Base-by-base conservation (phyloP, 192 early-diverging fungal genomes). In the Linderina pennispora region DNA sequence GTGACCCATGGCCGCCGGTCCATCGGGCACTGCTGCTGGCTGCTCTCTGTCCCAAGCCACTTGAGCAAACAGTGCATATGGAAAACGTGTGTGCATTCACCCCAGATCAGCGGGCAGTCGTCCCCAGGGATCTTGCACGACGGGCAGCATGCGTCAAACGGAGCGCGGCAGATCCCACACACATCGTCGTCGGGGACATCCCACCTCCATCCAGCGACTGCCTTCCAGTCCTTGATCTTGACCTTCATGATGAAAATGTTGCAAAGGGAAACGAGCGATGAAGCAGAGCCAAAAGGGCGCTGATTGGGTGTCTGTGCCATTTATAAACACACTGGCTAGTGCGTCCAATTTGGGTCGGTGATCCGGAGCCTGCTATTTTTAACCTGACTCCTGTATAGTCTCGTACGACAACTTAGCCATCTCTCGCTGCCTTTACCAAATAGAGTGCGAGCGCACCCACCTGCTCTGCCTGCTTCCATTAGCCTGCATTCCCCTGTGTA, bases 1-100 rank as follows among this genome's bases (percentile, higher is more conserved):
- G 68, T 71, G 0, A 71, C 80, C 82, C 87, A 94, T 7, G 81
- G 83, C 25, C 76, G 70, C 20, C 93, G 76, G 61, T 94, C 92
- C 86, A 94, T 82, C 5, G 94, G 94, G 58, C 94, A 97, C 19
- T 76, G 84, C 38, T 83, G 77, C 33, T 80, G 78, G 40, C 82
- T 86, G 14, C 62, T 70, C 22, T 89, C 82, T 13, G 81, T 74
- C 17, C 76, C 58, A 24, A 88, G 66, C 89, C 89, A 91, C 33
- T 87, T 91, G 32, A 80, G 56, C 17, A 97, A 67, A 48, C 94
- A 97, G 62, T 97, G 94, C 79, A 94, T 80, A 62, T 97, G 94
- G 62, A 97, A 97, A 5, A 82, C 83, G 52, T 97, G 94, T 20
- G 69, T 78, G 73, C 94, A 97, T 43, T 90, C 80, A 48, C 94